Base-by-base conservation (phyloP, 2,329 filamentous ascomycete species). In the Cyphellophora europaea region DNA sequence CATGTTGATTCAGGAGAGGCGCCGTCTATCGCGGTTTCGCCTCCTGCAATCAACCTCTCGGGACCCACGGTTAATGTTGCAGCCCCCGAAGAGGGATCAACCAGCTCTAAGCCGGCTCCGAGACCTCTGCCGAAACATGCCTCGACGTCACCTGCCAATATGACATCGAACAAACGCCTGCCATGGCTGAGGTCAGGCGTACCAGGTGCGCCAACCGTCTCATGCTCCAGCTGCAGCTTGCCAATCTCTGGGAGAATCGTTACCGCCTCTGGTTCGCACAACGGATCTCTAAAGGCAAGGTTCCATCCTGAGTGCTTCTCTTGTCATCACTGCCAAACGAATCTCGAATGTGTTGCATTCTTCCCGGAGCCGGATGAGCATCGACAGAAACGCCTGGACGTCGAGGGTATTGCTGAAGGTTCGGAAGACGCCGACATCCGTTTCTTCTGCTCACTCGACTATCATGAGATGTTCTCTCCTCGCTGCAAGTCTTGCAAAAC, bases 371-470 rank as follows among this genome's bases (percentile, higher is more conserved):
- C 91, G 0, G 76, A 86, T 6, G 62, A 69, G 27, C 73, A 77
- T 46, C 82, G 85, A 29, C 62, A 62, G 2, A 80, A 80, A 33
- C 79, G 91, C 16, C 63, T 94, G 1, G 74, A 77, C 18, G 75
- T 74, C 15, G 71, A 79, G 45, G 53, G 72, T 1, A 57, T 83
- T 8, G 34, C 41, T 6, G 63, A 75, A 5, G 79, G 83, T 40
- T 38, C 32, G 11, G 17, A 36, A 10, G 41, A 40, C n/a, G 33
- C 37, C 15, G 27, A 89, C 49, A 63, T 85, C 30, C 78, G 89
- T 8, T 96, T 96, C 71, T 98, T 83, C 65, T 98, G 91, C 61
- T 89, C 96, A 56, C 73, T 98, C n/a, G 91, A 98, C 65, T 98
- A 88, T 74, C 91, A 98, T 59, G 91, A 98, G 61, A 67, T 82